Base-by-base conservation (phyloP, 495 filamentous ascomycete species). In the Neurospora terricola region DNA sequence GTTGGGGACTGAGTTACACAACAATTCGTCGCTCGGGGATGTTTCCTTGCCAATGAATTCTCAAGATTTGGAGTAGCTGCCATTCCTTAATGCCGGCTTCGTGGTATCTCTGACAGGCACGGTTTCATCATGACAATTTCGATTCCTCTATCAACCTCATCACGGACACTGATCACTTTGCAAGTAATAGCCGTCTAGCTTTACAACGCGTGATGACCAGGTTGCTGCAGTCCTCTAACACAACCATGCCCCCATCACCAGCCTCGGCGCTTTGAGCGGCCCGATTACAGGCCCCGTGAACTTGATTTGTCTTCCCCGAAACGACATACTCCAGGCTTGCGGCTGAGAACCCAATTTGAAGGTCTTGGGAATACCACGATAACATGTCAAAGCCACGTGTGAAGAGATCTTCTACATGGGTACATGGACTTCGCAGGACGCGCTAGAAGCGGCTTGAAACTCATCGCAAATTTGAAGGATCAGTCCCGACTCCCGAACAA, bases 21-120 rank as follows among this genome's bases (percentile, higher is more conserved):
- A 66, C 23, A 66, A 18, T 34, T 18, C 27, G 54, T 30, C 27
- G 54, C 54, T 34, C 54, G 30, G 7, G 27, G 14, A 30, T 14
- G 54, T 62, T 66, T 34, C 43, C 69, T 54, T 71, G 38, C 66
- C 68, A 69, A 42, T 70, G 69, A 40, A 37, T 34, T 78, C 76
- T 76, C 75, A 73, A 70, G 70, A 72, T 38, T 40, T 71, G 75
- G 71, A 62, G 27, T 39, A 37, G 27, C 54, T 75, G 73, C 66
- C 38, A 59, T 71, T 72, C 42, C 43, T 23, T 23, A 5, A 70
- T 76, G 68, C 38, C 66, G 45, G 72, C 77, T 79, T 80, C 78
- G 78, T 79, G 54, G 43, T 43, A 42, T 69, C 76, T 81, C 77
- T 74, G 30, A 81, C 80, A 79, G 75, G 75, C 16, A 78, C 75